A percentile compares a stretch with the other conserved stretches of the same genome.
Evolutionary conservation across 768 basidiomycete genomes (phyloP).

Genomic region (Coprinopsis marcescibilis): DNA sequence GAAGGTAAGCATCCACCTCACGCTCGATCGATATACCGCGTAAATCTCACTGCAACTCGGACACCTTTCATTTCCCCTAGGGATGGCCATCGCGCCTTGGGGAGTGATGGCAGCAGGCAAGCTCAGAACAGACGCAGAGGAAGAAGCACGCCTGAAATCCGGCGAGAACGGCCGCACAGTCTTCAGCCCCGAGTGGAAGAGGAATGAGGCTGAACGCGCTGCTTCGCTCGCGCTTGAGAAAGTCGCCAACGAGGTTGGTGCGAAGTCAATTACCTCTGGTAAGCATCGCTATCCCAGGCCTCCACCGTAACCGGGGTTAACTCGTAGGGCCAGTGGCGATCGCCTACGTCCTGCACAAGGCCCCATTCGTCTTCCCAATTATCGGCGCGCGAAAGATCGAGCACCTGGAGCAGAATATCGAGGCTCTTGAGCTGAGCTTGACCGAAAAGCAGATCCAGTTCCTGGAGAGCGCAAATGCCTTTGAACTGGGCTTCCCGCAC

Average conservation of each 20-base stretch:
- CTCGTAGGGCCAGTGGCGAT: slow-evolving; percentile 34
- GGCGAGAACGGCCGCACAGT: slow-evolving; percentile 36
- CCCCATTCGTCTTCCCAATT: slow-evolving; percentile 47
- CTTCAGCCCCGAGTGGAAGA: slow-evolving; percentile 31
- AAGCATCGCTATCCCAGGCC: neutral
- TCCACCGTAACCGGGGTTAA: neutral
- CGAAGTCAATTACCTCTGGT: slow-evolving; percentile 25
- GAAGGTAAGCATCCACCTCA: slow-evolving; percentile 33
- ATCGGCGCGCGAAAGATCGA: slow-evolving; percentile 48
- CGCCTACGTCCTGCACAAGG: slow-evolving; percentile 50
- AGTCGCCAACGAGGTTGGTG: too few relatives aligned
- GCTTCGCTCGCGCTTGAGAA: too few relatives aligned
- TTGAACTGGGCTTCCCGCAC: slow-evolving; percentile 42
- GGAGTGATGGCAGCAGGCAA: slow-evolving; percentile 34
- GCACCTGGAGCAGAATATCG: slow-evolving; percentile 44
- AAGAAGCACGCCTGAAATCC: slow-evolving; percentile 19
- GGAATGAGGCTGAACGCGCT: too few relatives aligned
- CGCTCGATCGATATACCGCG: too few relatives aligned
- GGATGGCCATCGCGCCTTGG: slow-evolving; percentile 33
- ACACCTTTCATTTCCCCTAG: slow-evolving; percentile 23
- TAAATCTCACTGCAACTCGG: slow-evolving; percentile 14
- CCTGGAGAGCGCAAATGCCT: slow-evolving; percentile 38
- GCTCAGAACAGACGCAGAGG: slow-evolving; percentile 48
- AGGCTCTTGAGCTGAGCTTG: slow-evolving; percentile 43
- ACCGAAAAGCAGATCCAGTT: slow-evolving; percentile 39